Percentiles rank a stretch among this genome's conserved stretches.
These are phyloP conservation scores for Spergularia bocconei DNA, from an alignment of 148 eudicot species.

Conservation along the genomic window DNA sequence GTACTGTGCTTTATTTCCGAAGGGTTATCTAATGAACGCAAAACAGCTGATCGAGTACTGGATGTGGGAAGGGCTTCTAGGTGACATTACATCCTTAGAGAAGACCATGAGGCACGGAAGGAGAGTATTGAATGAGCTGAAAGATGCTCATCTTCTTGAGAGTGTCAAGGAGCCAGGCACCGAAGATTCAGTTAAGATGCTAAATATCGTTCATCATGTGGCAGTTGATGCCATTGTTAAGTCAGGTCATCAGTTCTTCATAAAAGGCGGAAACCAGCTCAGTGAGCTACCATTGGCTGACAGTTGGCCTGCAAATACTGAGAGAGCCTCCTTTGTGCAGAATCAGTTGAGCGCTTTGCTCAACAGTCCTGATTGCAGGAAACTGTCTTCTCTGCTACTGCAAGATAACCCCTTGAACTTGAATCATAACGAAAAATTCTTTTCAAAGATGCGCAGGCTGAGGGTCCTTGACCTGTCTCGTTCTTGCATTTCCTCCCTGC, in stretches of 20 bases:
- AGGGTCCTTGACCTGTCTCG: constrained; percentile 30
- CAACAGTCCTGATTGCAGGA: constrained; percentile 19
- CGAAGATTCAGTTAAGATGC: constrained; percentile 28
- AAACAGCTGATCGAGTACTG: constrained; percentile 35
- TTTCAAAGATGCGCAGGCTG: constrained; percentile 26
- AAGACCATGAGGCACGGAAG: constrained; percentile 18
- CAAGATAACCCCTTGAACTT: constrained; percentile 25
- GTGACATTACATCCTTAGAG: constrained; percentile 20
- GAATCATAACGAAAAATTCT: constrained; percentile 23
- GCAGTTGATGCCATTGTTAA: constrained; percentile 20
- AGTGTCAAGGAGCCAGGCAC: background rate
- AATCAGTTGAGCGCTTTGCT: constrained; percentile 23
- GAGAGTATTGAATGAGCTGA: constrained; percentile 28
- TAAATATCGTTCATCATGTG: constrained; percentile 22
- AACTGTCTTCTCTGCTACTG: constrained; percentile 25
- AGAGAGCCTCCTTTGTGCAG: constrained; percentile 34
- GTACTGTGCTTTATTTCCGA: constrained; percentile 33
- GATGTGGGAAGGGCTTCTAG: constrained; percentile 40
- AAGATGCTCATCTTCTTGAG: constrained; percentile 34
- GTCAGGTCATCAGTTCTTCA: constrained; percentile 12
- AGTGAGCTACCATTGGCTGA: constrained; percentile 17
- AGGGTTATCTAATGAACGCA: constrained; percentile 24
- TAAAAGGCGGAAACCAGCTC: constrained; percentile 19
- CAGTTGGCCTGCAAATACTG: constrained; percentile 26
- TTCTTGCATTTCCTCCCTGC: constrained; percentile 26